These are phyloP conservation scores for Phytomonas francai DNA, from an alignment of 208 protist species.

Conservation along the genomic window DNA sequence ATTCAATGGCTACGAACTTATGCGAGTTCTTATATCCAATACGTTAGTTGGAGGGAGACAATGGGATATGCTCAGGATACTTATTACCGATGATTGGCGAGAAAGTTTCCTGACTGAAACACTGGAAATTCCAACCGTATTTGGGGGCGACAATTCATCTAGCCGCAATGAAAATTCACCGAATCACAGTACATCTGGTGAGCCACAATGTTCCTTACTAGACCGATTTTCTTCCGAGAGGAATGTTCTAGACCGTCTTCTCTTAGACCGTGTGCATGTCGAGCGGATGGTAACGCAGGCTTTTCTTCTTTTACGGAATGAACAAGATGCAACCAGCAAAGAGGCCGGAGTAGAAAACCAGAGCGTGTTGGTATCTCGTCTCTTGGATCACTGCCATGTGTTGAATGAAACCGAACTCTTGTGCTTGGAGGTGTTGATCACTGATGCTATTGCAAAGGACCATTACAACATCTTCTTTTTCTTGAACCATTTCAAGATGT, in stretches of 20 bases:
- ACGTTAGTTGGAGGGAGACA: not conserved
- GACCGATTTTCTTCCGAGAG: not conserved
- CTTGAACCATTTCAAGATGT: not conserved
- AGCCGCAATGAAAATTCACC: not conserved
- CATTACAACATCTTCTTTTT: slow-evolving; percentile 1
- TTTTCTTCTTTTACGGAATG: not conserved
- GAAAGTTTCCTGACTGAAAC: not conserved
- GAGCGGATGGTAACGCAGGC: not conserved
- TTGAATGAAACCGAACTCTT: not conserved
- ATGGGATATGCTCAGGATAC: not conserved
- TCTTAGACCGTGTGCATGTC: not conserved
- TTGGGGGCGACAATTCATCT: not conserved
- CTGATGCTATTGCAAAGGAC: not conserved
- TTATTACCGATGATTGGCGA: not conserved
- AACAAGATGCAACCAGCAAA: not conserved
- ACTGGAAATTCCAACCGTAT: not conserved
- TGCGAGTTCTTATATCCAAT: not conserved
- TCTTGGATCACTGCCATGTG: not conserved
- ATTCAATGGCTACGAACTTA: slow-evolving; percentile 2
- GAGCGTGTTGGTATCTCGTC: not conserved
- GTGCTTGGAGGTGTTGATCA: not conserved
- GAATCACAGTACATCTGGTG: not conserved
- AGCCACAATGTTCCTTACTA: not conserved
- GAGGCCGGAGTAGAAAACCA: not conserved
- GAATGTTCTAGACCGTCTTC: not conserved